Percentiles rank a stretch among this genome's conserved stretches.
phyloP scores from a whole-genome alignment of 225 moss, liverwort and hornwort genomes.

The Pleurozium schreberi region DNA sequence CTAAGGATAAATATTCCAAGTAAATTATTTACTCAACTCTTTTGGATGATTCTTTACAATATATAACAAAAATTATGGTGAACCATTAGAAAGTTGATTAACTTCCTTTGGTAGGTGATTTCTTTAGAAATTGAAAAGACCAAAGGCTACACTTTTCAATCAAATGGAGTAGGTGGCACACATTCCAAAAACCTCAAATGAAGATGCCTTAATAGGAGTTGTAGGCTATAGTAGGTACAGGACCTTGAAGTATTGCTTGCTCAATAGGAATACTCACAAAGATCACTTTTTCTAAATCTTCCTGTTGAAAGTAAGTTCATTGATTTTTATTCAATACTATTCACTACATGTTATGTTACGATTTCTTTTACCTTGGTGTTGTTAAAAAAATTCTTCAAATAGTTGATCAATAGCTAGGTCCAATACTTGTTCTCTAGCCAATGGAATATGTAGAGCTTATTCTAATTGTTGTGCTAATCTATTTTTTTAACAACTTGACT shows the following conservation, averaged over 20 bases:
- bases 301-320: not conserved
- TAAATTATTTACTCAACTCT: not conserved
- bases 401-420: too few species aligned
- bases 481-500: too few species aligned
- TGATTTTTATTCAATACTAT: too few species aligned
- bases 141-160: fast-evolving
- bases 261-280: not conserved
- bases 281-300: not conserved
- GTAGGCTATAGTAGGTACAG: not conserved
- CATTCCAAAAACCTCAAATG: not conserved
- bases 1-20: not conserved
- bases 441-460: too few species aligned
- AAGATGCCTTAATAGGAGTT: too few species aligned
- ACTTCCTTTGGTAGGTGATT: not conserved
- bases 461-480: too few species aligned
- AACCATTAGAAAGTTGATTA: too few species aligned
- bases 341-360: too few species aligned
- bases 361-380: too few species aligned
- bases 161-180: fast-evolving
- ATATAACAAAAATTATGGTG: not conserved
- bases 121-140: not conserved
- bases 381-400: too few species aligned
- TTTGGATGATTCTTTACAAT: not conserved
- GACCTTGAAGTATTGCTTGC: not conserved
- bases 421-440: too few species aligned